Evolutionary conservation across 352 stramenopile genomes (phyloP).

Genomic region (Peronospora belbahrii): DNA sequence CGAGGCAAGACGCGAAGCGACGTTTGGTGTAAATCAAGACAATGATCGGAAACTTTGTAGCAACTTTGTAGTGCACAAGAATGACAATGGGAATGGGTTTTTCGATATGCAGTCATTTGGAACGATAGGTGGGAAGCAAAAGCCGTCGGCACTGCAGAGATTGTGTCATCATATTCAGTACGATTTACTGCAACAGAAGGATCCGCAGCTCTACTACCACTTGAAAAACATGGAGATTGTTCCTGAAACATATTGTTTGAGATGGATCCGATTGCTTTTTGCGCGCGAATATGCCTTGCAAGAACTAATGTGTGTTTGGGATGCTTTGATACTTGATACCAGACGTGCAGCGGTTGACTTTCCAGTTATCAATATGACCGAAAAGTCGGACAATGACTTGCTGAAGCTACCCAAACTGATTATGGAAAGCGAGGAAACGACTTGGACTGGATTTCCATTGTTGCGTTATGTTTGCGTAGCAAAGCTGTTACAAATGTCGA

Average conservation of each 20-base stretch:
- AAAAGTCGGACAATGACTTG: slow-evolving; percentile 31
- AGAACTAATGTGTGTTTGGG: slow-evolving; percentile 55
- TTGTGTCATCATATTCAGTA: slow-evolving; percentile 72
- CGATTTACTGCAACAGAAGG: slow-evolving; percentile 63
- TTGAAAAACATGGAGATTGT: slow-evolving; percentile 74
- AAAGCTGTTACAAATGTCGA: slow-evolving; percentile 48
- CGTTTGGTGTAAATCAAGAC: background rate
- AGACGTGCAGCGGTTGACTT: slow-evolving; percentile 31
- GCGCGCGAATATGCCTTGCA: slow-evolving; percentile 67
- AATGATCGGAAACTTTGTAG: slow-evolving; percentile 13
- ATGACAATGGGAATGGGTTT: slow-evolving; percentile 16
- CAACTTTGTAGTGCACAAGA: slow-evolving; percentile 17
- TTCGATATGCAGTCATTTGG: slow-evolving; percentile 20
- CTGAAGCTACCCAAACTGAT: slow-evolving; percentile 30
- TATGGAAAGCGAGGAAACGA: slow-evolving; percentile 7
- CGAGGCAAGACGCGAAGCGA: slow-evolving; percentile 24
- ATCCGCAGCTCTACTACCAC: slow-evolving; percentile 78
- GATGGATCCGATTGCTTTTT: slow-evolving; percentile 74
- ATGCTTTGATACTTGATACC: slow-evolving; percentile 53
- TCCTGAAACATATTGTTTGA: slow-evolving; percentile 72
- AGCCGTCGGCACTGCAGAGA: slow-evolving; percentile 44
- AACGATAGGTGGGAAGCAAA: background rate
- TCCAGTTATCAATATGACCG: slow-evolving; percentile 23
- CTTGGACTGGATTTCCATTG: slow-evolving; percentile 57
- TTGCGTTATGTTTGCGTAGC: slow-evolving; percentile 65